Evolutionary conservation across 495 filamentous ascomycete species (phyloP), one percentile per base, ranked within the genome.

Genomic region (Alectoria sarmentosa): DNA sequence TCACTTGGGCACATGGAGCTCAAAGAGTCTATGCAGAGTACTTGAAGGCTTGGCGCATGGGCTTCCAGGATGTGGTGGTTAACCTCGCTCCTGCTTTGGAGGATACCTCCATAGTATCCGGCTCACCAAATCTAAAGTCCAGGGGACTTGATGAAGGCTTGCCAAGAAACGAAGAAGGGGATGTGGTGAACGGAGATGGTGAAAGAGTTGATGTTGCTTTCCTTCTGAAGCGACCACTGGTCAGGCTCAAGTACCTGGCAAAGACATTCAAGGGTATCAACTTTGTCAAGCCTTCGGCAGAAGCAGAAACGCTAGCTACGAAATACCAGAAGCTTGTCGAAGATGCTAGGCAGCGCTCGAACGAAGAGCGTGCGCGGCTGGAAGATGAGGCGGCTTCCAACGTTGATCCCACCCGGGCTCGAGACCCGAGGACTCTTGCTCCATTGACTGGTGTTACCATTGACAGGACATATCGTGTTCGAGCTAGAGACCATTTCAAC

Each of bases 181-280:
- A 93, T 71, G 78, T 95, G 7, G 76, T 93, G 44, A 84, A 88
- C 55, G 82, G 83, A 42, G 82, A 94, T 62, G 93, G 92, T 0
- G 91, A 96, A 72, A 87, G 89, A 59, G 94, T 96, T 57, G 93
- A 98, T 77, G 94, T 99, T 63, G 94, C 92, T 15, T 96, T 90
- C 72, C 76, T 99, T 26, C 79, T 98, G 48, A 97, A 96, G 73
- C 80, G 92, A 59, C 94, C 94, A 4, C 76, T 98, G 48, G 88
- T 96, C 19, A 83, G 94, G 58, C 75, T 96, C 61, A 98, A 97
- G 73, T 89, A 92, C 74, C 83, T 98, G 61, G 80, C 86, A 32
- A 96, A 90, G 73, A 89, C 89, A 39, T 84, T 95, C 70, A 91
- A 90, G 77, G 88, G 83, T 23, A 80, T 86, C 61, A 82, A 81